Percentiles rank a stretch among this genome's conserved stretches.
Conservation (phyloP, 1,284 basidiomycete genomes). For the Trametes sp. region DNA sequence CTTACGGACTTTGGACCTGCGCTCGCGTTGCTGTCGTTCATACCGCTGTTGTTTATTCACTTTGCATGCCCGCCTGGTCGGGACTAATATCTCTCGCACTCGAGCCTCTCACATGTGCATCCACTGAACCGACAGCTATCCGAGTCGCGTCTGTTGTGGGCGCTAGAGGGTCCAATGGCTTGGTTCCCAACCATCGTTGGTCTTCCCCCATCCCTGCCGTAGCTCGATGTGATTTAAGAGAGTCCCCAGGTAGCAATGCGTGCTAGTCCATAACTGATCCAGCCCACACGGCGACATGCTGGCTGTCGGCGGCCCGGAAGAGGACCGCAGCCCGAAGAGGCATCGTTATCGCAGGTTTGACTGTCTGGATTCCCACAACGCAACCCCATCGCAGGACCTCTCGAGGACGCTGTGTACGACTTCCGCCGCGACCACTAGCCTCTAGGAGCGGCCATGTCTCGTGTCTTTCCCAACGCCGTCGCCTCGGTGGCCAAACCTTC, state of each 20-base stretch:
- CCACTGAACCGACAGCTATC: too few species aligned
- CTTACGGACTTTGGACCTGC: slow-evolving; percentile 18
- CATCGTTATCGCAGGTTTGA: slow-evolving; percentile 3
- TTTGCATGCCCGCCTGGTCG: slow-evolving; percentile 22
- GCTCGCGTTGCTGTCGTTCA: slow-evolving; percentile 27
- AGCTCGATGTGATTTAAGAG: background rate
- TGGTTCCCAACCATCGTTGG: slow-evolving; percentile 6
- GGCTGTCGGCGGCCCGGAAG: background rate
- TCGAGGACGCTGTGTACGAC: background rate
- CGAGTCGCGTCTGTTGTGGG: slow-evolving; percentile 12
- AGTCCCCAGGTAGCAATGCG: too few species aligned
- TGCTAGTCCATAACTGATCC: too few species aligned
- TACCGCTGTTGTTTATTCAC: slow-evolving; percentile 27
- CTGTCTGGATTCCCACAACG: background rate
- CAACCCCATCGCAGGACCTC: background rate
- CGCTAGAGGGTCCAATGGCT: slow-evolving; percentile 12
- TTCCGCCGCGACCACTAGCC: background rate
- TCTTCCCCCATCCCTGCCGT: background rate
- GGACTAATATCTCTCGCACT: background rate
- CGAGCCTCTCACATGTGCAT: too few species aligned
- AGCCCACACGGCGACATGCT: background rate
- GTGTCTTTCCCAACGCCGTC: slow-evolving; percentile 38
- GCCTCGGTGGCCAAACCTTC: slow-evolving; percentile 39
- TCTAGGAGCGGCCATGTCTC: slow-evolving; percentile 19
- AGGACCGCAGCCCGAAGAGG: background rate